Evolutionary conservation across 805 yeast species (phyloP).

Genomic region (Tetrapisispora namnaoensis): DNA sequence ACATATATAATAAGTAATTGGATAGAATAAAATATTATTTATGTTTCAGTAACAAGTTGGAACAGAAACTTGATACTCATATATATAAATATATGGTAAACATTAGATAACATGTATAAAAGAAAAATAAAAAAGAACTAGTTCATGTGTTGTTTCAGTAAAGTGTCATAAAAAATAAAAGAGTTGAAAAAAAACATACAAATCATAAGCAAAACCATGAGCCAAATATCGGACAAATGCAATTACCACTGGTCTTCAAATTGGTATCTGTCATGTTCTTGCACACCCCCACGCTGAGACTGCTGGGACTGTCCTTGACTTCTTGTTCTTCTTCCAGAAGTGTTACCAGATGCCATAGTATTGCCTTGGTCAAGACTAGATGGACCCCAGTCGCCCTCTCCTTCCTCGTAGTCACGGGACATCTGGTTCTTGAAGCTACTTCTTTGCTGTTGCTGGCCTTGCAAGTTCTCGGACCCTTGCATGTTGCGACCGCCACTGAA

Average conservation of each 20-base stretch:
- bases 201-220: neutral
- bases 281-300: neutral
- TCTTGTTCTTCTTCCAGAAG: conserved; percentile 1
- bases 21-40: no score
- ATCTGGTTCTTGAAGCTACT: neutral
- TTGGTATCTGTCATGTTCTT: conserved; percentile 1
- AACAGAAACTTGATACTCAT: no score
- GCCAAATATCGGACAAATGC: neutral
- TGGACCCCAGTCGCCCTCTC: conserved; percentile 1
- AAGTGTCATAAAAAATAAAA: neutral
- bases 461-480: neutral
- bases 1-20: no score
- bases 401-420: conserved; percentile 1
- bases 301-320: conserved; percentile 1
- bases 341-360: neutral
- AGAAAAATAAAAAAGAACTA: no score
- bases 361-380: neutral
- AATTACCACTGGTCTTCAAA: neutral
- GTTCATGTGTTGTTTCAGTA: neutral
- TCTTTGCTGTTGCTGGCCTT: neutral
- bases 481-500: neutral
- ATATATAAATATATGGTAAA: no score
- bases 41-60: no score
- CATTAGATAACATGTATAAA: no score
- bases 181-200: neutral